These are phyloP conservation scores for Salix viminalis DNA, from an alignment of 345 rosid genomes.

Conservation along the genomic window DNA sequence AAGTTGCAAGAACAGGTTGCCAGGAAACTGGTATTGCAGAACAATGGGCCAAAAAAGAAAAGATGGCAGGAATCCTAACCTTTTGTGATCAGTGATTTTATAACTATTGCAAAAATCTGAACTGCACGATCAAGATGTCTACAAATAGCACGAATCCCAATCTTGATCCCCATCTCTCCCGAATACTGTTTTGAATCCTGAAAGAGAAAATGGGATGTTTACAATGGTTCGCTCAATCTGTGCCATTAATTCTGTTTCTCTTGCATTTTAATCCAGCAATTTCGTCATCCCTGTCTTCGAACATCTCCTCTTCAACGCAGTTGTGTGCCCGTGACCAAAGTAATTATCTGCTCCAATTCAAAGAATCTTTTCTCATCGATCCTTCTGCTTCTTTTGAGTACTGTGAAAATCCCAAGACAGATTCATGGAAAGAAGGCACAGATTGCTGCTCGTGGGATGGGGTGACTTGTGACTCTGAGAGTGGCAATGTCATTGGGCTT, in stretches of 20 bases:
- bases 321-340: conserved; percentile 2
- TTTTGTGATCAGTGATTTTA: too few relatives aligned
- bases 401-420: neutral
- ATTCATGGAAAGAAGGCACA: conserved; percentile 14
- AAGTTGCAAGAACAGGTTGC: too few relatives aligned
- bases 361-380: neutral
- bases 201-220: too few relatives aligned
- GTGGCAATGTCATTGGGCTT: conserved; percentile 19
- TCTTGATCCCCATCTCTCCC: too few relatives aligned
- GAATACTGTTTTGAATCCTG: too few relatives aligned
- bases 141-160: too few relatives aligned
- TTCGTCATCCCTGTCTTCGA: neutral
- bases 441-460: conserved; percentile 37
- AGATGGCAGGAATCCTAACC: too few relatives aligned
- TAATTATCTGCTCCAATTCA: conserved; percentile 17
- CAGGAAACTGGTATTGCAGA: too few relatives aligned
- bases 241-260: neutral
- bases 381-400: neutral
- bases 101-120: too few relatives aligned
- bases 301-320: neutral
- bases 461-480: conserved; percentile 15
- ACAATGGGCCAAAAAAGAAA: too few relatives aligned
- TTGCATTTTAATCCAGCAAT: neutral
- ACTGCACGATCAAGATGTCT: too few relatives aligned
- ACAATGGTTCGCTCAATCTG: too few relatives aligned